These are phyloP conservation scores for Vaccinium myrtillus DNA, from an alignment of 148 eudicot genomes.

Conservation along the genomic window DNA sequence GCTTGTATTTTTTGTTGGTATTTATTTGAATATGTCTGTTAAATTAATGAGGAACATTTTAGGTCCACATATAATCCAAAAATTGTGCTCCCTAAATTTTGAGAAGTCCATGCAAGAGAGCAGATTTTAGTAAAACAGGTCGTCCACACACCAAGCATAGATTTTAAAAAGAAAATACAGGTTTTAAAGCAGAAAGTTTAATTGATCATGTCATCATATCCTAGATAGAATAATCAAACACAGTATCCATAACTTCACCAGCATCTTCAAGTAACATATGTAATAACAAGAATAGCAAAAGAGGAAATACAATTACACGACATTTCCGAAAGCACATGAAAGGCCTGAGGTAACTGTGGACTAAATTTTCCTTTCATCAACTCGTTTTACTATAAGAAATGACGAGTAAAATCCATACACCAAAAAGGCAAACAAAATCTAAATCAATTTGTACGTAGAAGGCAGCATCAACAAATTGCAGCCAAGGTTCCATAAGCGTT, in stretches of 20 bases:
- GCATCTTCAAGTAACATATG: neutral
- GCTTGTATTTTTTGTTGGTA: too few relatives aligned
- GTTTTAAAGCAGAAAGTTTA: neutral
- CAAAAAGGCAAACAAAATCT: neutral
- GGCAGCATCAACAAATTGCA: neutral
- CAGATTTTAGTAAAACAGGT: neutral
- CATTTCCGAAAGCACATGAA: neutral
- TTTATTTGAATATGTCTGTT: too few relatives aligned
- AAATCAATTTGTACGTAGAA: neutral
- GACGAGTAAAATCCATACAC: neutral
- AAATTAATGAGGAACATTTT: too few relatives aligned
- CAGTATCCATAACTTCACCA: neutral
- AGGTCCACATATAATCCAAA: too few relatives aligned
- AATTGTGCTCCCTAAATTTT: neutral
- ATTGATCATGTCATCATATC: neutral
- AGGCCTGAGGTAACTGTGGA: neutral
- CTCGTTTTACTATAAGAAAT: neutral
- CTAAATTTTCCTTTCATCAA: conserved; percentile 5
- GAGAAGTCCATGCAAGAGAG: neutral
- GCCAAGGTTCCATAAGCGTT: neutral
- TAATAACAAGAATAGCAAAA: neutral
- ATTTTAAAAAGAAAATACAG: neutral
- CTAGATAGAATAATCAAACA: neutral
- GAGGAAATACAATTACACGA: neutral
- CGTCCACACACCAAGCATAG: neutral